Evolutionary conservation across 305 asterid species (phyloP).

Genomic region (Fraxinus angustifolia): DNA sequence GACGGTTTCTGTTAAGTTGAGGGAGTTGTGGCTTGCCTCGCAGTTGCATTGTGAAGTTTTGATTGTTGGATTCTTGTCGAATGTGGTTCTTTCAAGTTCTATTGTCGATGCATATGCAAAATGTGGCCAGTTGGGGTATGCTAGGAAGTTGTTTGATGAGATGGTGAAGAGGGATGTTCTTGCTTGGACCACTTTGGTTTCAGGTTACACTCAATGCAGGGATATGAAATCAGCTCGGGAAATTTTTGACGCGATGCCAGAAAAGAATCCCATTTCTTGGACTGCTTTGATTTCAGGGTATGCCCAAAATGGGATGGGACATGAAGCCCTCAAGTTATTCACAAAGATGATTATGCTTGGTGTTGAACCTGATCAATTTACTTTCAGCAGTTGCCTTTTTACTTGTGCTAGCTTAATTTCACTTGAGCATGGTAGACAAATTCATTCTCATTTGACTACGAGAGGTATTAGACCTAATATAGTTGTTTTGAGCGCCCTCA

Average conservation of each 20-base stretch:
- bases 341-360: conserved; percentile 35
- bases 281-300: conserved; percentile 67
- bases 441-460: conserved; percentile 60
- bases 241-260: conserved; percentile 55
- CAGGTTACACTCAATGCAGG: conserved; percentile 60
- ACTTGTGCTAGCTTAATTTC: conserved; percentile 60
- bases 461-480: conserved; percentile 52
- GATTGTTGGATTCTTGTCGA: conserved; percentile 53
- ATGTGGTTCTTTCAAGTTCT: conserved; percentile 62
- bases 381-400: conserved; percentile 53
- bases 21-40: conserved; percentile 47
- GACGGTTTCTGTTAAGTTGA: conserved; percentile 59
- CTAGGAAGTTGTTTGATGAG: conserved; percentile 61
- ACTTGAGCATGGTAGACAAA: conserved; percentile 55
- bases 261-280: conserved; percentile 62
- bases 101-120: conserved; percentile 59
- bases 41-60: conserved; percentile 71
- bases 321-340: conserved; percentile 34
- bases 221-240: conserved; percentile 57
- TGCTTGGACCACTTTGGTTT: conserved; percentile 79
- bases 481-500: conserved; percentile 58
- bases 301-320: conserved; percentile 46
- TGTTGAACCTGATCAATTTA: conserved; percentile 61
- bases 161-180: conserved; percentile 53
- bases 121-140: conserved; percentile 59